Conservation (phyloP, 139 green algal genomes). For the Tetradesmus obliquus region DNA sequence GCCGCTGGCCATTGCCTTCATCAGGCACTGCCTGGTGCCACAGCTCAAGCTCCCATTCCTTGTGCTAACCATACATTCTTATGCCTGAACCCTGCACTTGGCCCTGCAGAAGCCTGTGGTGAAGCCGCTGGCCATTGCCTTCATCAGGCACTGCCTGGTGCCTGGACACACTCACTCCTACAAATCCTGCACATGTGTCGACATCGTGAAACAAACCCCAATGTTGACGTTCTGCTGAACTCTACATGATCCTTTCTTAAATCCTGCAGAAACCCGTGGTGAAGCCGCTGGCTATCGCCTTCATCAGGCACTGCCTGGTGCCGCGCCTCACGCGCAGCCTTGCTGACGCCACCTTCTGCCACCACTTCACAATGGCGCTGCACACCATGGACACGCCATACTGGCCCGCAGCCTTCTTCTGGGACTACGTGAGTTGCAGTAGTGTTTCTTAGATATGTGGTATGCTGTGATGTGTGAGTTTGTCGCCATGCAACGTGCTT, state of each 20-base stretch:
- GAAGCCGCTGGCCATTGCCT: no score
- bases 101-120: background rate
- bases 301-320: conserved; percentile 32
- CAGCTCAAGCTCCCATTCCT: no score
- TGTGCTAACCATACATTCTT: no score
- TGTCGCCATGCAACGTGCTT: background rate
- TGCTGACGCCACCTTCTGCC: conserved; percentile 31
- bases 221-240: background rate
- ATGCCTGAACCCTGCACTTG: background rate
- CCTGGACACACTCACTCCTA: no score
- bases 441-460: background rate
- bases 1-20: no score
- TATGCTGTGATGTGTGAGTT: background rate
- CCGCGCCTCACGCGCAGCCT: conserved; percentile 7
- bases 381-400: conserved; percentile 25
- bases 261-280: background rate
- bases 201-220: background rate
- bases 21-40: no score
- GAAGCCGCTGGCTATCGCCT: background rate
- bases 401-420: conserved; percentile 40
- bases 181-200: background rate
- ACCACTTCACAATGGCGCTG: conserved; percentile 38
- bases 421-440: conserved; percentile 2
- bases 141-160: no score
- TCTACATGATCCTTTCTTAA: no score